Evolutionary conservation across 495 filamentous ascomycete species (phyloP).

Genomic region (Penicillium fimorum): DNA sequence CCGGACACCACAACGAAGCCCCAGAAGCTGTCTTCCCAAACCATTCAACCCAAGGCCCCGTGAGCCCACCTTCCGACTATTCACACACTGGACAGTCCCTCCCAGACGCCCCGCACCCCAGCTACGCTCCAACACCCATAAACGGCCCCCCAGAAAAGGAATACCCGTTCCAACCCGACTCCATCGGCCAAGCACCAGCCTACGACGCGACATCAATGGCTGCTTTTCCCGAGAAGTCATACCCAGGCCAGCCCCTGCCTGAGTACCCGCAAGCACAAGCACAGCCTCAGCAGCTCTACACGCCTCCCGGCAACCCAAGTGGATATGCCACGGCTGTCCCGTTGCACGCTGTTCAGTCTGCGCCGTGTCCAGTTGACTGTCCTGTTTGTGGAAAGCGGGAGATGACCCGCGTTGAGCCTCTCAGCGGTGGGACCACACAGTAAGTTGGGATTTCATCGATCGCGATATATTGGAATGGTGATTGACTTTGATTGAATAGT

Average conservation of each 20-base stretch:
- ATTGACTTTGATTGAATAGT: constrained; percentile 29
- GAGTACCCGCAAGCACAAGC: background rate
- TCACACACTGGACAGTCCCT: background rate
- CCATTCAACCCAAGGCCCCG: background rate
- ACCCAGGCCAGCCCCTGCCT: constrained; percentile 20
- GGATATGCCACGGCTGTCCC: constrained; percentile 31
- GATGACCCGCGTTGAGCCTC: constrained; percentile 42
- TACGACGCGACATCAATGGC: background rate
- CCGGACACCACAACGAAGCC: constrained; percentile 3
- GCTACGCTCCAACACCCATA: background rate
- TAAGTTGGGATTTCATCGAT: constrained; percentile 27
- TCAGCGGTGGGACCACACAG: constrained; percentile 52
- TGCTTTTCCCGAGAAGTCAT: constrained; percentile 16
- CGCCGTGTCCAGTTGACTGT: constrained; percentile 49
- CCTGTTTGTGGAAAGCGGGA: constrained; percentile 46
- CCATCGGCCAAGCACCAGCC: background rate
- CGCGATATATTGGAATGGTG: background rate
- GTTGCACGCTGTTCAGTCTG: constrained; percentile 32
- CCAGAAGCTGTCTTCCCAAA: constrained; percentile 2
- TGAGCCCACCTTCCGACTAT: background rate
- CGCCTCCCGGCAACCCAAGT: constrained; percentile 25
- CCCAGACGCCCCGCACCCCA: background rate
- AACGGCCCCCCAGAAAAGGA: background rate
- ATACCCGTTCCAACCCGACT: constrained; percentile 8
- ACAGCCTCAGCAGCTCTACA: constrained; percentile 16